phyloP scores from a whole-genome alignment of 495 filamentous ascomycete genomes.

The Penicillium samsonianum region DNA sequence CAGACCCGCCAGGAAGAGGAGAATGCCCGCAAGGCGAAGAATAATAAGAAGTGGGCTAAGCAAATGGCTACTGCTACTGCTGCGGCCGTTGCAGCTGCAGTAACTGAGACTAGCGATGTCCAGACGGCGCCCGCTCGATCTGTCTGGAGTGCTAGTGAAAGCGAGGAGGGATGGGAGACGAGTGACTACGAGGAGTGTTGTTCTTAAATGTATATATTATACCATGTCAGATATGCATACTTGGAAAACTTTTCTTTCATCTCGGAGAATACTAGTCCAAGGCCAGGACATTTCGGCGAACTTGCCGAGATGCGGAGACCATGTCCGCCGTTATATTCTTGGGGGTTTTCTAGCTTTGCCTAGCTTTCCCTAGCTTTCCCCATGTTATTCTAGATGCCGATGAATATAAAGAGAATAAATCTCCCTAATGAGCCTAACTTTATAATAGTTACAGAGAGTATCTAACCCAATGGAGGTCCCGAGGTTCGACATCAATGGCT shows the following conservation, averaged over 20 bases:
- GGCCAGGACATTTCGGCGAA: not conserved
- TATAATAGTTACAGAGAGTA: not conserved
- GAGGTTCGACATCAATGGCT: not conserved
- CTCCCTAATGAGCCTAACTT: not conserved
- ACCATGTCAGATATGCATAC: conserved; percentile 8
- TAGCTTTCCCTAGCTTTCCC: not conserved
- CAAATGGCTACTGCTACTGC: conserved; percentile 15
- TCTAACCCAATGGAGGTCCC: not conserved
- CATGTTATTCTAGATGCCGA: not conserved
- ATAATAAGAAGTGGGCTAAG: conserved; percentile 28
- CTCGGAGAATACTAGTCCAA: not conserved
- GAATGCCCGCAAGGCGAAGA: conserved; percentile 27
- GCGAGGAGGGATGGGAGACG: conserved; percentile 46
- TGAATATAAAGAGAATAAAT: not conserved
- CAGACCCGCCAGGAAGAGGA: conserved; percentile 26
- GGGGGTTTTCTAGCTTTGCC: not conserved
- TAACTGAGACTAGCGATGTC: conserved; percentile 7
- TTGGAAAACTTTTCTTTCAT: not conserved
- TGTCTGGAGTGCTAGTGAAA: conserved; percentile 46
- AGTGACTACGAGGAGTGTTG: conserved; percentile 29
- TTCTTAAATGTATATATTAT: conserved; percentile 14
- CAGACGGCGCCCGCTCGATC: conserved; percentile 16
- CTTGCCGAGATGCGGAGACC: conserved; percentile 10
- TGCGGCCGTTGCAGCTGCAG: conserved; percentile 11
- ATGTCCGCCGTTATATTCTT: not conserved